Conservation (phyloP, 768 basidiomycete species). For the Tephrocybe sp. region DNA sequence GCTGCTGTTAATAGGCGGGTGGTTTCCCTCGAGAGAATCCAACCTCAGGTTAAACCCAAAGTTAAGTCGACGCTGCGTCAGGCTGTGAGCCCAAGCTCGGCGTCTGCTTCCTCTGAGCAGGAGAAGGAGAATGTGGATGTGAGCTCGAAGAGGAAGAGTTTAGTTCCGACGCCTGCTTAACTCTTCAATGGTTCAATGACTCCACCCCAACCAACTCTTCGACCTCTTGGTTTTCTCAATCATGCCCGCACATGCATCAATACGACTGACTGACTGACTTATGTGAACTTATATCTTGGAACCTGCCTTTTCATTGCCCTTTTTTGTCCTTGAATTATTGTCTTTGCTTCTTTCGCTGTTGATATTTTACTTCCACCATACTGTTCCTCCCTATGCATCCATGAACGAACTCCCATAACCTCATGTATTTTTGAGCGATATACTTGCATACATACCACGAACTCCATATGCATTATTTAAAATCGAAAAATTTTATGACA, state of each 20-base stretch:
- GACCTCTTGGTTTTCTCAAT: conserved; percentile 1
- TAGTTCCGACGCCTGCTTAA: conserved; percentile 31
- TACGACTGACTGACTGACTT: background rate
- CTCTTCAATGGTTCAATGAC: background rate
- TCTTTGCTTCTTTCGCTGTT: conserved; percentile 21
- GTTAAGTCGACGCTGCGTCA: conserved; percentile 22
- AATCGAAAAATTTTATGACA: no score
- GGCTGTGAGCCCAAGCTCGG: conserved; percentile 31
- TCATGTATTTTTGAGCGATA: background rate
- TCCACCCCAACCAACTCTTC: background rate
- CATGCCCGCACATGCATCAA: background rate
- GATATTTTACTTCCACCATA: conserved; percentile 17
- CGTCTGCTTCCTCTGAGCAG: conserved; percentile 37
- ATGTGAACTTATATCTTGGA: background rate
- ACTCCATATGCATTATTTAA: no score
- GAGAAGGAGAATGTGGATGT: conserved; percentile 59
- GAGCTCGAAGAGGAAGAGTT: conserved; percentile 25
- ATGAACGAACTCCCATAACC: background rate
- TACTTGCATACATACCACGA: no score
- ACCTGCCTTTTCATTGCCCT: conserved; percentile 6
- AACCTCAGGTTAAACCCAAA: conserved; percentile 29
- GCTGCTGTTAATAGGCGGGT: conserved; percentile 32
- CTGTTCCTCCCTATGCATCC: conserved; percentile 10
- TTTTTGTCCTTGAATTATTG: conserved; percentile 18
- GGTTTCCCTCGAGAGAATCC: conserved; percentile 27